These are phyloP conservation scores for Heliophila coronopifolia DNA, from an alignment of 441 rosid species.

Conservation along the genomic window DNA sequence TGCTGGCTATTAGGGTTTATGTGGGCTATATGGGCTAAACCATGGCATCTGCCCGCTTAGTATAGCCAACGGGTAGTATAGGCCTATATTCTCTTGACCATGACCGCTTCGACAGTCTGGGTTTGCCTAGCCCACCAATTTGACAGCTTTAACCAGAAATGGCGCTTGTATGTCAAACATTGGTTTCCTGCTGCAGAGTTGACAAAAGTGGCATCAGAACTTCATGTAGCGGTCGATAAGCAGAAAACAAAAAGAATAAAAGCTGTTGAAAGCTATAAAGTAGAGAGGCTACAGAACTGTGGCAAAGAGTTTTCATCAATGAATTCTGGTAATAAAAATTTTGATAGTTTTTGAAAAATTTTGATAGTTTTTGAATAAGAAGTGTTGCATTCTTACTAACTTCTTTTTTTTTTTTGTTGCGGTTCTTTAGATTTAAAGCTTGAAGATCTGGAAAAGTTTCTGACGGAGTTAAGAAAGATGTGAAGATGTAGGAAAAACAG, in stretches of 20 bases:
- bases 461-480: constrained; percentile 41
- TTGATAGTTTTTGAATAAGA: too few relatives aligned
- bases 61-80: too few relatives aligned
- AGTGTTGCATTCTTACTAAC: neutral
- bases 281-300: constrained; percentile 32
- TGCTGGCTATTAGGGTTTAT: too few relatives aligned
- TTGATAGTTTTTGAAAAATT: too few relatives aligned
- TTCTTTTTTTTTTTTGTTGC: constrained; percentile 15
- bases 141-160: too few relatives aligned
- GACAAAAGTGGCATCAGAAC: constrained; percentile 48
- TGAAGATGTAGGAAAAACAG: too few relatives aligned
- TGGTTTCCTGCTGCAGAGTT: constrained; percentile 46
- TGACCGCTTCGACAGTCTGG: too few relatives aligned
- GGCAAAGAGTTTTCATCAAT: constrained; percentile 25
- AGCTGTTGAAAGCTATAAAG: constrained; percentile 24
- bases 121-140: too few relatives aligned
- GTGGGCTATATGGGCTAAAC: too few relatives aligned
- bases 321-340: constrained; percentile 15
- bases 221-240: constrained; percentile 40
- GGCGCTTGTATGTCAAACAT: neutral
- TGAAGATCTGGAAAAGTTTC: constrained; percentile 25
- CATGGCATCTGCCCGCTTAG: too few relatives aligned
- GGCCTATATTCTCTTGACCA: too few relatives aligned
- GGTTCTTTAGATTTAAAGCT: constrained; percentile 13
- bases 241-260: constrained; percentile 34